phyloP scores from a whole-genome alignment of 2,329 filamentous ascomycete species.

The Akanthomyces uredinophilus region DNA sequence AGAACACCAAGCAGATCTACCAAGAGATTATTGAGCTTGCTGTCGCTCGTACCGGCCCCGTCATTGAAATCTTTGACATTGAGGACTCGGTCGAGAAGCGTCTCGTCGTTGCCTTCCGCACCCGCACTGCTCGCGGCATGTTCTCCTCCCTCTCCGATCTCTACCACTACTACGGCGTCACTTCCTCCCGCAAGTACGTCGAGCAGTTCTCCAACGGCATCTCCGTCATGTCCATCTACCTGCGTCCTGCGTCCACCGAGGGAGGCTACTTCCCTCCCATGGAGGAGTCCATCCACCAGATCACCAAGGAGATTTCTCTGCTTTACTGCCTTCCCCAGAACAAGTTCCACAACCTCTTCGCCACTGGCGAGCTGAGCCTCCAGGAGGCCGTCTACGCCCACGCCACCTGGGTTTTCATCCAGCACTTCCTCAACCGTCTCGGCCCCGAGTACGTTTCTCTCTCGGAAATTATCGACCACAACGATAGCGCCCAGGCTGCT shows the following conservation, averaged over 20 bases:
- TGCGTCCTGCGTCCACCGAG: slow-evolving; percentile 63
- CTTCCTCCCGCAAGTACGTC: slow-evolving; percentile 93
- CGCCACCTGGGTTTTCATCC: slow-evolving; percentile 95
- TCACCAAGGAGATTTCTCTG: slow-evolving; percentile 96
- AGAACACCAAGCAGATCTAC: slow-evolving; percentile 94
- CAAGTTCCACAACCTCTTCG: slow-evolving; percentile 88
- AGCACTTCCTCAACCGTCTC: slow-evolving; percentile 95
- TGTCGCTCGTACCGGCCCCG: slow-evolving; percentile 79
- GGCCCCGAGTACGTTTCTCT: slow-evolving; percentile 89
- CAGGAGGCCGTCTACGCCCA: slow-evolving; percentile 98
- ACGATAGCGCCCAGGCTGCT: slow-evolving; percentile 80
- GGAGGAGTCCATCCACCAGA: slow-evolving; percentile 93
- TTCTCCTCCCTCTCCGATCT: slow-evolving; percentile 94
- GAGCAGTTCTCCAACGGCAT: slow-evolving; percentile 99
- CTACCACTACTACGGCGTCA: slow-evolving; percentile 98
- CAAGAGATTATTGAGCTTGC: slow-evolving; percentile 86
- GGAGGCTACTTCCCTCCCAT: slow-evolving; percentile 66
- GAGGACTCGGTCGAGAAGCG: slow-evolving; percentile 88
- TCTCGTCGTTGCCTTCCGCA: slow-evolving; percentile 89
- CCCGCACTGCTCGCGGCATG: slow-evolving; percentile 83
- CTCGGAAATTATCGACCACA: slow-evolving; percentile 70
- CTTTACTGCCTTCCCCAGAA: slow-evolving; percentile 98
- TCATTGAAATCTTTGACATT: slow-evolving; percentile 97
- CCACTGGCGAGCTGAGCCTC: slow-evolving; percentile 76
- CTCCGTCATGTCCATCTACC: slow-evolving; percentile 92